These are phyloP conservation scores for Discostella pseudostelligera DNA, from an alignment of 108 stramenopile genomes.

Conservation along the genomic window DNA sequence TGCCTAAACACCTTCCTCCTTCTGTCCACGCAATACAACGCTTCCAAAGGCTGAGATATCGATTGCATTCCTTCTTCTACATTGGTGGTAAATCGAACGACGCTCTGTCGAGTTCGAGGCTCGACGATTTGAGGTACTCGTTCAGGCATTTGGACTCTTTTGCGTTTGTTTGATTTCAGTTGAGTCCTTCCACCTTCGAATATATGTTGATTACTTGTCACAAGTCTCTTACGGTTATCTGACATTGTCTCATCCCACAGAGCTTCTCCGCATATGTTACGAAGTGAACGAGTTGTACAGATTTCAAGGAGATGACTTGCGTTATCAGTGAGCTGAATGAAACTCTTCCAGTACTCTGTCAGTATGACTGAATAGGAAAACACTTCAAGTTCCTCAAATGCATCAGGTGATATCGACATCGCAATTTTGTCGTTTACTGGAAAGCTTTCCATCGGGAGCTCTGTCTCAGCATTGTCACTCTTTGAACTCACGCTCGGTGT, in stretches of 20 bases:
- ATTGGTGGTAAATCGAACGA: slow-evolving; percentile 1
- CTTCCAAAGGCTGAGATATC: background rate
- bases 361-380: background rate
- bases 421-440: background rate
- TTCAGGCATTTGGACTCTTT: background rate
- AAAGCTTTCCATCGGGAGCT: background rate
- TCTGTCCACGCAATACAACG: background rate
- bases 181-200: background rate
- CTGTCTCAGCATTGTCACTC: too few species aligned
- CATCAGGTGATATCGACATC: background rate
- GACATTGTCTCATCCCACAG: too few species aligned
- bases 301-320: too few species aligned
- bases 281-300: background rate
- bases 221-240: background rate
- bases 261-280: background rate
- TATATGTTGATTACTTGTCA: background rate
- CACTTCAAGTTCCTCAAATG: background rate
- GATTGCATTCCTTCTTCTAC: background rate
- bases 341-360: background rate
- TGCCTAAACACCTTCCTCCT: background rate
- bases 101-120: background rate
- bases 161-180: background rate
- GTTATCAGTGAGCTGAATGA: too few species aligned
- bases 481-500: too few species aligned
- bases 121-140: background rate